Evolutionary conservation across 2,329 filamentous ascomycete genomes (phyloP).

Genomic region (Venturia nashicola): DNA sequence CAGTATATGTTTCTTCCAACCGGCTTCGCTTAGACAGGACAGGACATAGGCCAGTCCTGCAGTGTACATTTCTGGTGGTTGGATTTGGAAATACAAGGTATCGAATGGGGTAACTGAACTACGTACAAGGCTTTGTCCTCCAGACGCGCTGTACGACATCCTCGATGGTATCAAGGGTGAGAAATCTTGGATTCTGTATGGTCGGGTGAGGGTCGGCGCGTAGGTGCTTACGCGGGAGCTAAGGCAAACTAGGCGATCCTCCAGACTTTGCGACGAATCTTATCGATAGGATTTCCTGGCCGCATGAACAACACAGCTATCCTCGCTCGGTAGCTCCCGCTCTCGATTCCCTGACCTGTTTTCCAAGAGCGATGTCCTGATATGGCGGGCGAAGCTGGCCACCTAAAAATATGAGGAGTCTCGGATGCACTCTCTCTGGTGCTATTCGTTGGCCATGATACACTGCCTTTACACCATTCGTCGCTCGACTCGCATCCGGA

Average conservation of each 20-base stretch:
- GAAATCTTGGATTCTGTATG: neutral
- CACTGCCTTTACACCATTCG: neutral
- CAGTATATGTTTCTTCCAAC: neutral
- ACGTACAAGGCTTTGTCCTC: neutral
- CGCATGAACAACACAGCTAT: neutral
- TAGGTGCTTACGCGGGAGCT: neutral
- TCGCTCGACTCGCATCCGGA: neutral
- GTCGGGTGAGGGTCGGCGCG: neutral
- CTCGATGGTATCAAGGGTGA: neutral
- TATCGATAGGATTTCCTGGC: neutral
- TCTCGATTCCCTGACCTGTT: constrained; percentile 1
- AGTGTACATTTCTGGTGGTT: neutral
- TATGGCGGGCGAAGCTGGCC: neutral
- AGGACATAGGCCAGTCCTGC: neutral
- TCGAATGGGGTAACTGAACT: neutral
- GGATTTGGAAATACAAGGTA: neutral
- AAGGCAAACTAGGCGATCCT: neutral
- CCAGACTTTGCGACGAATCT: neutral
- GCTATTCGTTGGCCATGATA: constrained; percentile 1
- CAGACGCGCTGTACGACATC: neutral
- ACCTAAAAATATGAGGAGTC: constrained; percentile 1
- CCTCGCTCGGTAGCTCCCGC: neutral
- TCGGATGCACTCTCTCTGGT: neutral
- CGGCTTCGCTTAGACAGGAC: neutral
- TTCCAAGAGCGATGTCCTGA: neutral